Evolutionary conservation across 345 rosid genomes (phyloP).

Genomic region (Crucihimalaya himalaica): DNA sequence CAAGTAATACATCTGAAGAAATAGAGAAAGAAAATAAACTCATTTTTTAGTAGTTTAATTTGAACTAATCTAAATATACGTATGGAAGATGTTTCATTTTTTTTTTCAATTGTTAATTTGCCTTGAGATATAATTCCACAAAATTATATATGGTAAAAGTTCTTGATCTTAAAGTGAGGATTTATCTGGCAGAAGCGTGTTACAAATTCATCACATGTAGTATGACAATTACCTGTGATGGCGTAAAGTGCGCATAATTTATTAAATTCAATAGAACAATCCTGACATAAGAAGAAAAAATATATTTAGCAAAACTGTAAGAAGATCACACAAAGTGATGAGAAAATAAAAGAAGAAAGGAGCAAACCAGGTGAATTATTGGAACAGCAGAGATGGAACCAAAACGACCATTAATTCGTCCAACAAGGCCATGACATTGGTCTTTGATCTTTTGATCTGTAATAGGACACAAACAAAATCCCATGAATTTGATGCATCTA

Average conservation of each 20-base stretch:
- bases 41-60: not conserved
- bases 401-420: slow-evolving; percentile 96
- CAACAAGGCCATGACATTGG: slow-evolving; percentile 96
- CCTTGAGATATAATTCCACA: too few relatives aligned
- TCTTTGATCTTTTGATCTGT: slow-evolving; percentile 86
- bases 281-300: slow-evolving; percentile 50
- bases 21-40: not conserved
- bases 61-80: too few relatives aligned
- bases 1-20: slow-evolving; percentile 83
- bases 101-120: too few relatives aligned
- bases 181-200: too few relatives aligned
- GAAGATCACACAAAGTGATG: not conserved
- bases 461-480: not conserved
- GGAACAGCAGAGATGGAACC: slow-evolving; percentile 89
- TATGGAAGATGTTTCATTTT: too few relatives aligned
- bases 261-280: slow-evolving; percentile 74
- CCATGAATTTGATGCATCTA: not conserved
- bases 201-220: slow-evolving; percentile 2
- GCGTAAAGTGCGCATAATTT: slow-evolving; percentile 88
- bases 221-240: slow-evolving; percentile 68
- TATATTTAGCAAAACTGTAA: slow-evolving; percentile 18
- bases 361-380: slow-evolving; percentile 85
- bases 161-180: too few relatives aligned
- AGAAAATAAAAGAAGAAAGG: slow-evolving; percentile 21
- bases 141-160: too few relatives aligned